Evolutionary conservation across 164 flowering plant genomes (phyloP), one percentile per base, ranked within the genome.

Genomic region (Cinnamomum micranthum): DNA sequence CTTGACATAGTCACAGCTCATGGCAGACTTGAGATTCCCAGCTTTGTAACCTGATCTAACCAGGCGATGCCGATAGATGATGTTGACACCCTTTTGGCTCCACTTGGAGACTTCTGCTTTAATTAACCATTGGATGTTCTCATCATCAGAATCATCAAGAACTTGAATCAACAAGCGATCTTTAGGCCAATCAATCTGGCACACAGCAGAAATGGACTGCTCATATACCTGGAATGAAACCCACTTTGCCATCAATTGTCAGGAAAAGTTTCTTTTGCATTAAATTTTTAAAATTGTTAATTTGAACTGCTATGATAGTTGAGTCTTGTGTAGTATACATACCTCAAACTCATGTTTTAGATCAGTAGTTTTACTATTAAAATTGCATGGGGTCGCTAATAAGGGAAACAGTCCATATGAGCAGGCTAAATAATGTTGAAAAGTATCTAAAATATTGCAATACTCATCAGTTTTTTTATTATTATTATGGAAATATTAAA

Each of bases 171-270:
- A 74, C 20, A 91, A 58, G 23, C 80, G 83, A 13, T 88, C 91
- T 80, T 80, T 89, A 4, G 96, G 96, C 96, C 96, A 91, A 79
- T 89, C 92, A 25, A 88, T 77, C 71, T 86, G 89, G 79, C 96
- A 91, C 15, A 87, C 90, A 6, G 96, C 96, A 70, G 91, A 85
- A 60, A 91, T 91, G 27, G 96, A 91, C 72, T 86, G 90, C 84
- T 89, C 90, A 77, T 89, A 91, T 28, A 91, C 96, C 96, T 91
- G 82, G 60, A 75, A 50, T 25, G 71, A n/a, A 22, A 35, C 10
- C 25, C 71, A 52, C 19, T 28, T 65, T 27, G 28, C 0, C 35
- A 67, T 67, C 9, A 15, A 19, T 67, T 12, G 6, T 67, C 69
- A 28, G 50, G 47, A 35, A 31, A 20, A 73, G 41, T 22, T n/a